Conservation (phyloP, 2,329 filamentous ascomycete species). For the Magnaporthiopsis incrustans region DNA sequence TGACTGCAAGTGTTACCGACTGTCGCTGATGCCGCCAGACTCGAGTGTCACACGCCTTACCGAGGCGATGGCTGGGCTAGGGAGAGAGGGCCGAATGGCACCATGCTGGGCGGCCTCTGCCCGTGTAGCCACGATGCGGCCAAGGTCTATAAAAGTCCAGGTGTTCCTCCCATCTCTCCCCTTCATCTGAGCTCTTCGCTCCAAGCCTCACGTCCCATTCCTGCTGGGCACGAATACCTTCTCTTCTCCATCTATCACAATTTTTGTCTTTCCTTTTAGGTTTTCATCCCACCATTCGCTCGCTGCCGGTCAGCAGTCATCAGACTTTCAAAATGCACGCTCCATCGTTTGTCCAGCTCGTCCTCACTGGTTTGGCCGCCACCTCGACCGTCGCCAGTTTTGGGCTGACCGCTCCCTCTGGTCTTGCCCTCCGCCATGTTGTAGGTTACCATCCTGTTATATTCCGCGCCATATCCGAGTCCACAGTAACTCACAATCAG, state of each 20-base stretch:
- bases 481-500: no score
- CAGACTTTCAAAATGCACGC: constrained; percentile 19
- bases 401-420: constrained; percentile 15
- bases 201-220: background rate
- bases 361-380: constrained; percentile 22
- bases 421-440: constrained; percentile 15
- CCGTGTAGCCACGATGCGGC: background rate
- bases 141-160: background rate
- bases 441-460: background rate
- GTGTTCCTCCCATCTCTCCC: background rate
- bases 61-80: background rate
- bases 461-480: background rate
- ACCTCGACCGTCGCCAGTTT: constrained; percentile 22
- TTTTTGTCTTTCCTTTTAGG: constrained; percentile 12
- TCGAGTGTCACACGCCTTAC: background rate
- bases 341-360: constrained; percentile 21
- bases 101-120: background rate
- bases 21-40: background rate
- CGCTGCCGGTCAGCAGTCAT: constrained; percentile 22
- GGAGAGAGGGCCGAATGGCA: background rate
- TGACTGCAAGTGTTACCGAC: background rate
- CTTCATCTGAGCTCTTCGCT: background rate
- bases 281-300: constrained; percentile 5
- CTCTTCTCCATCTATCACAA: constrained; percentile 3
- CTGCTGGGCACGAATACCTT: background rate